Base-by-base conservation (phyloP, 1,284 basidiomycete genomes). In the Sanghuangporus sanghuang region DNA sequence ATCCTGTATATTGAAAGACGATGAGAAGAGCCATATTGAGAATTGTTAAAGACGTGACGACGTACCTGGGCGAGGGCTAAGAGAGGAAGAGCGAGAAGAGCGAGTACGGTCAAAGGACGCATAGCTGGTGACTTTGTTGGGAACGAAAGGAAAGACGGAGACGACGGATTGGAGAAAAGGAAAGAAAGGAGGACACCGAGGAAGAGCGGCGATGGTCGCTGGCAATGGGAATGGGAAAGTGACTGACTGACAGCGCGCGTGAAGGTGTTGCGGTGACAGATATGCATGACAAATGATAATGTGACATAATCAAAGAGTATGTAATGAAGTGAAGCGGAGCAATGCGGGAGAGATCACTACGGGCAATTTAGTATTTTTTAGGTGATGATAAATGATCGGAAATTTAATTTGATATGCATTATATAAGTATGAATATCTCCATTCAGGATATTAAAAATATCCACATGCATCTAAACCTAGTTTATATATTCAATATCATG, bases 1-100 rank as follows among this genome's bases (percentile, higher is more conserved):
- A 27, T 52, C 32, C 49, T 59, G 64, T 60, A 63, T 59, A 54
- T 67, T 63, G 63, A 64, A 70, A 57, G 69, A 65, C 66, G 69
- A 67, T 35, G 66, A 64, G 68, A 68, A 62, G 55, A 38, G 42
- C 11, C 23, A 18, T 11, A 21, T 16, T n/a, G 49, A 40, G 53
- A 9, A 23, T 46, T 6, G 4, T 46, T 1, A 7, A n/a, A 42
- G 52, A 59, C 40, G 60, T 23, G 36, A 42, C 14, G 40, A 71
- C 73, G 59, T 62, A 75, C 75, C 69, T 78, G 77, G 27, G 77
- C 74, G 38, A 72, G 67, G 21, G 67, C 73, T 40, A 74, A 68
- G 57, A 77, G 67, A 40, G 76, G 75, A 9, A 75, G 61, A 32
- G 74, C 59, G 48, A 76, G 67, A 50, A 68, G 62, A 11, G 72